A percentile compares a stretch with the other conserved stretches of the same genome.
Conservation (phyloP, 2,329 filamentous ascomycete genomes). For the Penicillium olsonii region DNA sequence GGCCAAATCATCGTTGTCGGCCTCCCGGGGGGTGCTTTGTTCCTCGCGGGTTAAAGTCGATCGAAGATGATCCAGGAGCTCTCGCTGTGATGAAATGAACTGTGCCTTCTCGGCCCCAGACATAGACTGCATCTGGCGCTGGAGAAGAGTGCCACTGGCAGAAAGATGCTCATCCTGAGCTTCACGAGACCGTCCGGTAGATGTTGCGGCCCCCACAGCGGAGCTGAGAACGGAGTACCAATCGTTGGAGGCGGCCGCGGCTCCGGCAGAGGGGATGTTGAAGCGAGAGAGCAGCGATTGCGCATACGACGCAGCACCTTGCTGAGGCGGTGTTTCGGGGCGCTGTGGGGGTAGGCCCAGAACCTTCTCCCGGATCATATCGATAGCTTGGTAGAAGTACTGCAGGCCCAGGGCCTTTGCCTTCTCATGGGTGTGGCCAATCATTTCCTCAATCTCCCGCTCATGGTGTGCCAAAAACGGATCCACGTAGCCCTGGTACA, state of each 20-base stretch:
- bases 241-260: conserved; percentile 58
- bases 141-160: conserved; percentile 66
- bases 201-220: conserved; percentile 66
- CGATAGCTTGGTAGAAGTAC: conserved; percentile 71
- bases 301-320: conserved; percentile 61
- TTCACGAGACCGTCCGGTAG: conserved; percentile 40
- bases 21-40: conserved; percentile 53
- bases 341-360: conserved; percentile 71
- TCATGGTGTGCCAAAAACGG: conserved; percentile 89
- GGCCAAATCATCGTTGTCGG: conserved; percentile 39
- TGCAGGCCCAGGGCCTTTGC: conserved; percentile 74
- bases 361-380: conserved; percentile 71
- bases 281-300: conserved; percentile 83
- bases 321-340: conserved; percentile 49
- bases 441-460: conserved; percentile 83
- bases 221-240: conserved; percentile 77
- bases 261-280: conserved; percentile 70
- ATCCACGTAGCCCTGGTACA: conserved; percentile 84
- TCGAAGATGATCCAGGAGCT: conserved; percentile 72
- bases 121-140: conserved; percentile 64
- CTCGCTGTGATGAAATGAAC: conserved; percentile 77
- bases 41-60: conserved; percentile 80
- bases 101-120: conserved; percentile 65
- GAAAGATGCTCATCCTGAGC: conserved; percentile 54
- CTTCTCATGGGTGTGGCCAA: conserved; percentile 76